These are phyloP conservation scores for Ambrosia artemisiifolia DNA, from an alignment of 129 eudicot genomes.

Conservation along the genomic window DNA sequence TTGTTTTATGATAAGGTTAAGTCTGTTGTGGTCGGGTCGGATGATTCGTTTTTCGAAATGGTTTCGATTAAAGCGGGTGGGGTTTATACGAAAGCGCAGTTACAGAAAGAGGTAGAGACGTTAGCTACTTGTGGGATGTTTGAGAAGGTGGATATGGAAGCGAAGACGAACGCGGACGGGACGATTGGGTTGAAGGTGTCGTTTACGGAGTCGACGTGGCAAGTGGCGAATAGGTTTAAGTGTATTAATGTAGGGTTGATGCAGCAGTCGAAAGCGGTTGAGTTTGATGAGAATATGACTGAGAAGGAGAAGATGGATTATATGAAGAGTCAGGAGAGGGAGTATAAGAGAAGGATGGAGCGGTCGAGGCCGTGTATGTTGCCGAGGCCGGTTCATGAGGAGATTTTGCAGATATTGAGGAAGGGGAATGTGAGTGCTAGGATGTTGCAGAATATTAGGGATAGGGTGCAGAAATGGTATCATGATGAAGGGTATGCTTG, in stretches of 20 bases:
- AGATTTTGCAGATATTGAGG: conserved; percentile 54
- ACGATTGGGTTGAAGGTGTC: conserved; percentile 48
- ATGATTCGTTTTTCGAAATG: conserved; percentile 78
- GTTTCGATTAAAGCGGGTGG: conserved; percentile 71
- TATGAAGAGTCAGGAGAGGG: conserved; percentile 53
- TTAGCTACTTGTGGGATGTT: conserved; percentile 84
- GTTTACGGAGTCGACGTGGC: conserved; percentile 71
- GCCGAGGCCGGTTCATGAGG: conserved; percentile 46
- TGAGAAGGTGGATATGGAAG: conserved; percentile 72
- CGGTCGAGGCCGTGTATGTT: conserved; percentile 74
- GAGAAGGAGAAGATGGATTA: conserved; percentile 66
- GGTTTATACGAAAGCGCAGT: conserved; percentile 67
- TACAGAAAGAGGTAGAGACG: conserved; percentile 82
- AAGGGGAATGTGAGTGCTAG: conserved; percentile 74
- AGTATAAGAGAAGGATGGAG: conserved; percentile 66
- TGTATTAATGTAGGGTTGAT: conserved; percentile 84
- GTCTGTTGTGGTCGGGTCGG: conserved; percentile 39
- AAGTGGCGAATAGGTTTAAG: conserved; percentile 52
- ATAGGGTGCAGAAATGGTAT: conserved; percentile 83
- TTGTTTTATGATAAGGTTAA: conserved; percentile 43
- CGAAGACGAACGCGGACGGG: conserved; percentile 77
- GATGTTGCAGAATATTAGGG: conserved; percentile 73
- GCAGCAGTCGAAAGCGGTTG: conserved; percentile 68
- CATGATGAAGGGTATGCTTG: conserved; percentile 86
- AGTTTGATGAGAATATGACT: conserved; percentile 69